Percentiles rank a stretch among this genome's conserved stretches.
phyloP scores from a whole-genome alignment of 1,139 yeast genomes.

The Geotrichum klebahnii region DNA sequence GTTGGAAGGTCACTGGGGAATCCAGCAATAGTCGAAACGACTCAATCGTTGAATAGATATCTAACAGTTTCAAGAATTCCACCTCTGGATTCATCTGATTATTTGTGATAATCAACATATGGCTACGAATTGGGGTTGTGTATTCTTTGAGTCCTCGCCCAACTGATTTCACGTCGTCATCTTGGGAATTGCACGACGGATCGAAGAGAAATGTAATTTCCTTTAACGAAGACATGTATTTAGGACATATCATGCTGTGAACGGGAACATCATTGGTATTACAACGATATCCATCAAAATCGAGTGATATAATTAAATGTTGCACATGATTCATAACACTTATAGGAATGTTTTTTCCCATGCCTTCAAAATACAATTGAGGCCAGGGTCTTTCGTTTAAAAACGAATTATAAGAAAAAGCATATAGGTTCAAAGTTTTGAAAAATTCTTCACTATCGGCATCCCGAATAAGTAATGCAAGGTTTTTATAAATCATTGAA shows the following conservation, averaged over 20 bases:
- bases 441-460: background rate
- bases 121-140: background rate
- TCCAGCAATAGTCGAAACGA: background rate
- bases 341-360: background rate
- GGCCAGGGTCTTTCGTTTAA: background rate
- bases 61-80: background rate
- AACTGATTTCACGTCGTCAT: background rate
- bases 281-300: background rate
- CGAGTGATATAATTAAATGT: background rate
- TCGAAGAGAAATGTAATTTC: background rate
- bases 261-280: background rate
- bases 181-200: background rate
- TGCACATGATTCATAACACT: background rate
- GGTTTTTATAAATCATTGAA: background rate
- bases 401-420: background rate
- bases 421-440: background rate
- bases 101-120: background rate
- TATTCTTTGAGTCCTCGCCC: background rate
- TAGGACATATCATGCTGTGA: background rate
- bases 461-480: background rate
- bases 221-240: background rate
- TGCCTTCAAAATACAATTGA: background rate
- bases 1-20: background rate
- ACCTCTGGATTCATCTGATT: too few species aligned
- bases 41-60: background rate